Percentiles rank a stretch among this genome's conserved stretches.
These are phyloP conservation scores for Austroboletus niveus DNA, from an alignment of 1,284 basidiomycete genomes.

Conservation along the genomic window DNA sequence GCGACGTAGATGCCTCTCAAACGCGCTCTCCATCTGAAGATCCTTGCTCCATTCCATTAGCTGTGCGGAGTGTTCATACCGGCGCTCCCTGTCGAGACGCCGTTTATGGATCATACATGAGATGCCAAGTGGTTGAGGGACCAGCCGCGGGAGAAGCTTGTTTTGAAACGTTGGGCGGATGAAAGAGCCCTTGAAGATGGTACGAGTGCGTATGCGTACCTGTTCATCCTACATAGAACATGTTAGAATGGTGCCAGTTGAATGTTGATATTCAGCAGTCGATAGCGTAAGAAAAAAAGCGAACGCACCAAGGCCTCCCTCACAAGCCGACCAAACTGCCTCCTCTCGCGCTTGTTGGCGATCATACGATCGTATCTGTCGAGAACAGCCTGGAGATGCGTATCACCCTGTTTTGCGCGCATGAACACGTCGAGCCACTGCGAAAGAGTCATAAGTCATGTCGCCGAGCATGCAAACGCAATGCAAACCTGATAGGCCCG, in stretches of 20 bases:
- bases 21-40: slow-evolving; percentile 50
- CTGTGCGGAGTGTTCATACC: slow-evolving; percentile 36
- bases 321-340: slow-evolving; percentile 44
- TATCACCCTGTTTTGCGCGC: slow-evolving; percentile 52
- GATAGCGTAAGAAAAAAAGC: neutral
- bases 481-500: slow-evolving; percentile 51
- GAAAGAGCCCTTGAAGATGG: slow-evolving; percentile 68
- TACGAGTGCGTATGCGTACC: slow-evolving; percentile 48
- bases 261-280: neutral
- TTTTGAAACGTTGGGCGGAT: slow-evolving; percentile 62
- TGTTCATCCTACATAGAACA: slow-evolving; percentile 41
- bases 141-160: slow-evolving; percentile 70
- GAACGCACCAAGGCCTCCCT: slow-evolving; percentile 50
- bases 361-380: slow-evolving; percentile 57
- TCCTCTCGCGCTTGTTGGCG: slow-evolving; percentile 47
- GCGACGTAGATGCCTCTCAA: slow-evolving; percentile 46
- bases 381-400: slow-evolving; percentile 44
- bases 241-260: neutral
- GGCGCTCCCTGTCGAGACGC: slow-evolving; percentile 44
- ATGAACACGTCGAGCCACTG: slow-evolving; percentile 66
- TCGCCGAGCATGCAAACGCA: neutral
- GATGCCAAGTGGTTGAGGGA: slow-evolving; percentile 70
- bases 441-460: slow-evolving; percentile 1
- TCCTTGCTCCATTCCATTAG: slow-evolving; percentile 43
- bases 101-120: slow-evolving; percentile 69